Evolutionary conservation across 805 yeast genomes (phyloP), one percentile per base, ranked within the genome.

Genomic region (Candida tallmaniae): DNA sequence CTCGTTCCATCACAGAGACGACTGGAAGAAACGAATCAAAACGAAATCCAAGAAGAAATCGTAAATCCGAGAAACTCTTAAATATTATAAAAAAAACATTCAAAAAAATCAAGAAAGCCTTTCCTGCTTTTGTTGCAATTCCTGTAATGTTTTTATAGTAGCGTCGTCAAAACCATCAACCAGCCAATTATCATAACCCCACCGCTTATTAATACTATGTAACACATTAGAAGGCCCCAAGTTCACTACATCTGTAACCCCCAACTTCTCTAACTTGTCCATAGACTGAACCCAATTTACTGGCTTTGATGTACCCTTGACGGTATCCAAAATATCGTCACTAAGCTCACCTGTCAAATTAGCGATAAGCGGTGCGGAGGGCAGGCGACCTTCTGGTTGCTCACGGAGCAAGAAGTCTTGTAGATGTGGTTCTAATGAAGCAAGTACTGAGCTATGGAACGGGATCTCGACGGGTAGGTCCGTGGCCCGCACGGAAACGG

Each of bases 381-480:
- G 20, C n/a, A n/a, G n/a, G n/a, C n/a, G n/a, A n/a, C n/a, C n/a
- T n/a, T n/a, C n/a, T n/a, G n/a, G n/a, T 12, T 9, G 5, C 14
- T 15, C 27, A 9, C 23, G 18, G 6, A 12, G 15, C 19, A 37
- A 17, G 8, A 24, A 29, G 2, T 39, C 11, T 4, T 30, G 17
- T 37, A 73, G 54, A 21, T 50, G 46, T 10, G 53, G 47, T 35
- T 62, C 65, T 5, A 75, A 69, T 0, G 56, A 54, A 23, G 35
- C 34, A 48, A 77, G 48, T 3, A 63, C 40, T 8, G 56, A 49
- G 38, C 62, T 66, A 48, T 75, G 81, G 50, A 75, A 75, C 12
- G 81, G 78, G 2, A 74, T 67, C 2, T 60, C 50, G 6, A 73
- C 79, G 2, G 72, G 65, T 29, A 74, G 47, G 26, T 42, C 42